Conservation (phyloP, 495 filamentous ascomycete genomes). For the Penicillium coprophilum region DNA sequence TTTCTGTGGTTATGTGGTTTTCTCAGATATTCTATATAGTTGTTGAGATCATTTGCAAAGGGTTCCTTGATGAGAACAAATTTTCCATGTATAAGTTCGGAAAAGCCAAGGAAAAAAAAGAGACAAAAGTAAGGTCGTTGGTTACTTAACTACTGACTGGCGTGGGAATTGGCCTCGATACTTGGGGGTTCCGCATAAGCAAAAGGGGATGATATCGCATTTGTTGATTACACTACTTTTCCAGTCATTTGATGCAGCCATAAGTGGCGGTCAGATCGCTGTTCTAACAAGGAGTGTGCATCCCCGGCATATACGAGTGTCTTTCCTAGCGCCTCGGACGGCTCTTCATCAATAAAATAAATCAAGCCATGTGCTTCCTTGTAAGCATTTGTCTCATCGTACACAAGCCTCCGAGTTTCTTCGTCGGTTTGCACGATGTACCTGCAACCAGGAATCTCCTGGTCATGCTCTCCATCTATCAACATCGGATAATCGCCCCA, state of each 20-base stretch:
- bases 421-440: conserved; percentile 20
- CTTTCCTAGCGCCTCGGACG: conserved; percentile 6
- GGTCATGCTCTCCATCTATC: conserved; percentile 18
- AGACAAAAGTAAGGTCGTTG: too few species aligned
- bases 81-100: too few species aligned
- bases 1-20: too few species aligned
- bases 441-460: conserved; percentile 20
- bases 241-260: conserved; percentile 14
- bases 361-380: conserved; percentile 15
- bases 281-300: conserved; percentile 17
- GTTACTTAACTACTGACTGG: too few species aligned
- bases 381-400: conserved; percentile 27
- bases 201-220: too few species aligned
- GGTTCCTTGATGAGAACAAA: too few species aligned
- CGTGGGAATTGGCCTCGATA: too few species aligned
- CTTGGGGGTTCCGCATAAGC: too few species aligned
- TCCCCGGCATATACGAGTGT: conserved; percentile 22
- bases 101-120: too few species aligned
- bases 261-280: conserved; percentile 21
- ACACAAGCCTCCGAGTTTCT: conserved; percentile 17
- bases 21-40: too few species aligned
- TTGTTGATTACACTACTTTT: conserved; percentile 6
- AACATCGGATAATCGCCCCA: conserved; percentile 28
- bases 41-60: too few species aligned
- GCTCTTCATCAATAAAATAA: conserved; percentile 12